phyloP scores from a whole-genome alignment of 1,284 basidiomycete species.

The Microbotryomycetes sp. region DNA sequence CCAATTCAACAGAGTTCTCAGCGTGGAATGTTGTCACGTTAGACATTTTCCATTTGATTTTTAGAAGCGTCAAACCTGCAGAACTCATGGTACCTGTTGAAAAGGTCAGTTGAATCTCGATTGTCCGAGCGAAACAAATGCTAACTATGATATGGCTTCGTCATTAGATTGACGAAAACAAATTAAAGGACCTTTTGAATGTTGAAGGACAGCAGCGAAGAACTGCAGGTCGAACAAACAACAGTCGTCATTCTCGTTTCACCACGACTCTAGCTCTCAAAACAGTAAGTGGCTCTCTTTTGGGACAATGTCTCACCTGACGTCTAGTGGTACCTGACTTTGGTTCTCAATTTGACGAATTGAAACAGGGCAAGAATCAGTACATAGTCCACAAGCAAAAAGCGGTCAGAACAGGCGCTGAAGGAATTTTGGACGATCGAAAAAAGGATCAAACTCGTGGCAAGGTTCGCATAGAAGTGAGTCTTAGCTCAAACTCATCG shows the following conservation, averaged over 20 bases:
- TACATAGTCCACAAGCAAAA: conserved; percentile 73
- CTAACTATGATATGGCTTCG: background rate
- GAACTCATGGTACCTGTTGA: conserved; percentile 60
- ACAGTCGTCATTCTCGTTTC: conserved; percentile 80
- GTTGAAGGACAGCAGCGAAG: conserved; percentile 11
- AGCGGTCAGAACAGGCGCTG: conserved; percentile 65
- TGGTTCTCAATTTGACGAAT: background rate
- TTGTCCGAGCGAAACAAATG: background rate
- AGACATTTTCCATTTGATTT: conserved; percentile 82
- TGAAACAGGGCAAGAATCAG: conserved; percentile 42
- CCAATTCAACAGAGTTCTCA: conserved; percentile 66
- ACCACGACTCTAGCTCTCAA: conserved; percentile 81
- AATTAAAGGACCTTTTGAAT: conserved; percentile 49
- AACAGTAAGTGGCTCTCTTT: conserved; percentile 39
- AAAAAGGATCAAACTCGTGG: conserved; percentile 62
- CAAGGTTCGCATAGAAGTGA: conserved; percentile 51
- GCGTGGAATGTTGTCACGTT: conserved; percentile 78
- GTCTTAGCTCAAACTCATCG: background rate
- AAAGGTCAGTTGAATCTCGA: conserved; percentile 50
- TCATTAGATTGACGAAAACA: conserved; percentile 24
- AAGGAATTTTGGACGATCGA: conserved; percentile 65
- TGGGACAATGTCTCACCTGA: too few relatives aligned
- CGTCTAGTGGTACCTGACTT: background rate
- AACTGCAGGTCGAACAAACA: conserved; percentile 2
- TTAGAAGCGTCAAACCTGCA: conserved; percentile 63